Evolutionary conservation across 768 basidiomycete genomes (phyloP).

Genomic region (Podaxis sp.): DNA sequence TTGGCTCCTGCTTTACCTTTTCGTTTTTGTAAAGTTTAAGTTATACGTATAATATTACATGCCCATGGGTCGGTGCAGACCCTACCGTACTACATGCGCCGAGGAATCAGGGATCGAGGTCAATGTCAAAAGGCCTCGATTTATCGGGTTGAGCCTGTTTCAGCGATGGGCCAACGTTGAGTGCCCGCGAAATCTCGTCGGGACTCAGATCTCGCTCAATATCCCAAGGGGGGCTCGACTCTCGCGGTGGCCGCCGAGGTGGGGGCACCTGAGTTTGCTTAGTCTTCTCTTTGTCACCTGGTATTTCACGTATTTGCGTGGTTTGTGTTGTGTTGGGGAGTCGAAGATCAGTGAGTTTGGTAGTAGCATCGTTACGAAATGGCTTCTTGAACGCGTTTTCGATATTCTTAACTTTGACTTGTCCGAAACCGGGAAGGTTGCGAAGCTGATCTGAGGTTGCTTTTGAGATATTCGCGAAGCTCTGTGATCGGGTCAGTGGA

Average conservation of each 20-base stretch:
- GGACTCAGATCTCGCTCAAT: slow-evolving; percentile 56
- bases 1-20: neutral
- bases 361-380: slow-evolving; percentile 67
- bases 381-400: slow-evolving; percentile 90
- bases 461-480: slow-evolving; percentile 76
- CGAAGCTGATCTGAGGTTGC: slow-evolving; percentile 72
- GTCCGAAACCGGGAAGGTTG: slow-evolving; percentile 88
- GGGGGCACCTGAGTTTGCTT: neutral
- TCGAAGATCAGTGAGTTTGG: slow-evolving; percentile 24
- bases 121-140: slow-evolving; percentile 33
- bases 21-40: neutral
- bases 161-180: neutral
- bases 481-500: slow-evolving; percentile 39
- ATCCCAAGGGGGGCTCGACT: slow-evolving; percentile 66
- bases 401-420: slow-evolving; percentile 88
- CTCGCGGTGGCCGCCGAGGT: slow-evolving; percentile 23
- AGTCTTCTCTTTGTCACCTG: neutral
- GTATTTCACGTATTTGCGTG: neutral
- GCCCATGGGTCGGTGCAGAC: neutral
- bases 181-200: neutral
- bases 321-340: slow-evolving; percentile 9
- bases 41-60: neutral
- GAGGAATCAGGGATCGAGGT: slow-evolving; percentile 30
- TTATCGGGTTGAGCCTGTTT: neutral
- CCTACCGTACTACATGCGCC: neutral